Percentiles rank a stretch among this genome's conserved stretches.
phyloP scores from a whole-genome alignment of 2,329 filamentous ascomycete genomes.

The Ceratocystis albifundus region DNA sequence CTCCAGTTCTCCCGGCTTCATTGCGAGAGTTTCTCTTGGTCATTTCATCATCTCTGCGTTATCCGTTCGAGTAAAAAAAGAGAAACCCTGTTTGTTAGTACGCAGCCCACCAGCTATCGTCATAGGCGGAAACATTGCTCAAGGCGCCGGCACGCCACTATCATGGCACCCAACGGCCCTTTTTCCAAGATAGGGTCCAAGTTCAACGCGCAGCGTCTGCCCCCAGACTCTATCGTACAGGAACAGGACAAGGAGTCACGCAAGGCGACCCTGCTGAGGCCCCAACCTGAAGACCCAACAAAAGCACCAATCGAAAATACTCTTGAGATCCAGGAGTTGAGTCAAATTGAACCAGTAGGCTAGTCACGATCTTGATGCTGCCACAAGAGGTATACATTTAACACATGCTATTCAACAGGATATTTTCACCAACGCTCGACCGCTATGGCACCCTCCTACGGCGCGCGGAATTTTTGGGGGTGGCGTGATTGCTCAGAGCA shows the following conservation, averaged over 20 bases:
- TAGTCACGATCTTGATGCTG: not conserved
- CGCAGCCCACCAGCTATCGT: too few species aligned
- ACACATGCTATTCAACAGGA: constrained; percentile 40
- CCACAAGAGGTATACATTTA: not conserved
- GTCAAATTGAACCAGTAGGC: constrained; percentile 58
- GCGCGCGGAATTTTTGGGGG: constrained; percentile 91
- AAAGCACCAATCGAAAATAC: constrained; percentile 81
- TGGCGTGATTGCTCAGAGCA: constrained; percentile 81
- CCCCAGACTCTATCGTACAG: not conserved
- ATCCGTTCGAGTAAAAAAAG: too few species aligned
- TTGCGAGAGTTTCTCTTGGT: not conserved
- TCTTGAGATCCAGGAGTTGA: constrained; percentile 71
- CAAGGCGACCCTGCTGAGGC: constrained; percentile 44
- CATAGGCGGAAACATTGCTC: too few species aligned
- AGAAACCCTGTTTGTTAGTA: too few species aligned
- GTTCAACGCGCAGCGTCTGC: not conserved
- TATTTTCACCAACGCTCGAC: constrained; percentile 88
- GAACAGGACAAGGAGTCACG: constrained; percentile 25
- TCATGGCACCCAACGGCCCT: constrained; percentile 14
- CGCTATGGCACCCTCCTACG: constrained; percentile 82
- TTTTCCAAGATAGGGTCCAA: constrained; percentile 4
- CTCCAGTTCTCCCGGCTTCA: too few species aligned
- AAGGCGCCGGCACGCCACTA: not conserved
- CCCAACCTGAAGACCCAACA: constrained; percentile 58
- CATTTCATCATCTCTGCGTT: too few species aligned